A percentile compares a stretch with the other conserved stretches of the same genome.
phyloP scores from a whole-genome alignment of 2,329 filamentous ascomycete genomes.

The Alternaria novae-zelandiae region DNA sequence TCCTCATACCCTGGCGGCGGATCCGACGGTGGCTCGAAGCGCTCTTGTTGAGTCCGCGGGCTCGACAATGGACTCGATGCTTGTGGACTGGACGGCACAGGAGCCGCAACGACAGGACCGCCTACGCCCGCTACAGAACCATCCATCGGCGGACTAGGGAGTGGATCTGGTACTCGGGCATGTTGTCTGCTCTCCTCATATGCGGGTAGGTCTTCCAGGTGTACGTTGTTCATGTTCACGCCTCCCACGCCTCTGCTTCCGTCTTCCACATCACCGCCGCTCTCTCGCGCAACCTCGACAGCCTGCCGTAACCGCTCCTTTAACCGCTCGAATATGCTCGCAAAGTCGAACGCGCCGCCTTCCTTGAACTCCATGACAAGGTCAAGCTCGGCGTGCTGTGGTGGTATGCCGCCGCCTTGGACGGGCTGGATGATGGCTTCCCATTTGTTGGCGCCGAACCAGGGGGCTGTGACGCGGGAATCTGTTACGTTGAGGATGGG shows the following conservation, averaged over 20 bases:
- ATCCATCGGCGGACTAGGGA: constrained; percentile 28
- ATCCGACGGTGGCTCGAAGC: constrained; percentile 66
- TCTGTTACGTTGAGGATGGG: constrained; percentile 89
- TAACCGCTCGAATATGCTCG: constrained; percentile 79
- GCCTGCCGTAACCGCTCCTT: constrained; percentile 84
- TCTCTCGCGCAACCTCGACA: constrained; percentile 74
- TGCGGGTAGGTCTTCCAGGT: constrained; percentile 85
- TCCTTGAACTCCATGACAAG: constrained; percentile 91
- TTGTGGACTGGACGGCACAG: constrained; percentile 27
- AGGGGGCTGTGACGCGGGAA: constrained; percentile 83
- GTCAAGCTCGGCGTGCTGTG: constrained; percentile 74
- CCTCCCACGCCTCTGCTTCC: constrained; percentile 52
- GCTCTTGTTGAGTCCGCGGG: constrained; percentile 34
- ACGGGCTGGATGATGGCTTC: constrained; percentile 80
- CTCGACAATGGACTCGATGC: constrained; percentile 40
- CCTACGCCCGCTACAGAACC: constrained; percentile 11
- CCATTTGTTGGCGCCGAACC: constrained; percentile 94
- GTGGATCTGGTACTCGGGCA: constrained; percentile 41
- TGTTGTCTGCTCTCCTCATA: constrained; percentile 70
- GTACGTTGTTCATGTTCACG: constrained; percentile 68
- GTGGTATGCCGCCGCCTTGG: constrained; percentile 80
- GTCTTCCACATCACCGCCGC: constrained; percentile 56
- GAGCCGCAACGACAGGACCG: constrained; percentile 22
- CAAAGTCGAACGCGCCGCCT: constrained; percentile 92
- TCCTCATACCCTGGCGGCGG: constrained; percentile 93